These are phyloP conservation scores for Phytophthora hybrid DNA, from an alignment of 352 stramenopile species.

Conservation along the genomic window DNA sequence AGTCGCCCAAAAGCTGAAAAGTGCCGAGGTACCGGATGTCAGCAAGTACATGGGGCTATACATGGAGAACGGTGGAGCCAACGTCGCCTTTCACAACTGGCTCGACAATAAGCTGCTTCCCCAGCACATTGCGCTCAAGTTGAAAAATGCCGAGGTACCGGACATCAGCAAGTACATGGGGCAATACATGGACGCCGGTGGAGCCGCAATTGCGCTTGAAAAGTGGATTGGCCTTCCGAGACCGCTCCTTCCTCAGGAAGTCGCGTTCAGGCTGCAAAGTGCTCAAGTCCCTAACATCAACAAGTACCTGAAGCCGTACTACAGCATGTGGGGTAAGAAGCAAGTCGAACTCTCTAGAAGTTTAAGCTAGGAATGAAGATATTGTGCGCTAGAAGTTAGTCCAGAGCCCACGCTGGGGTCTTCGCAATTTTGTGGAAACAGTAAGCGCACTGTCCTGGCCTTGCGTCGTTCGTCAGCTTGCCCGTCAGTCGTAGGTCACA, in stretches of 20 bases:
- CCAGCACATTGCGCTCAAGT: neutral
- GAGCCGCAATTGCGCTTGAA: neutral
- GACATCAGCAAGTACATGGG: neutral
- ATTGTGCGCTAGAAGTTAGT: neutral
- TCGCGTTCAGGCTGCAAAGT: neutral
- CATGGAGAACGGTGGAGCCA: neutral
- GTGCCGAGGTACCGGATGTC: constrained; percentile 9
- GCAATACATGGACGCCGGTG: neutral
- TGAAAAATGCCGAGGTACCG: neutral
- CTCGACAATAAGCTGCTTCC: neutral
- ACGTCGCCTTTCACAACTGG: neutral
- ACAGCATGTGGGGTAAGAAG: neutral
- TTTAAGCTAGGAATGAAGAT: constrained; percentile 5
- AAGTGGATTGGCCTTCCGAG: neutral
- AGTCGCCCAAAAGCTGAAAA: constrained; percentile 9
- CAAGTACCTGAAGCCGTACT: neutral
- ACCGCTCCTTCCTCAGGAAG: neutral
- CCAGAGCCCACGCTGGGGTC: neutral
- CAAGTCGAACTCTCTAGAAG: constrained; percentile 7
- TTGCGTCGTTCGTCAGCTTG: too few relatives aligned
- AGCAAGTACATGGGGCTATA: neutral
- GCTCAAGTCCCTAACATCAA: neutral
- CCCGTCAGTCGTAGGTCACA: too few relatives aligned
- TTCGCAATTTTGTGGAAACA: too few relatives aligned
- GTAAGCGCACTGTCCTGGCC: too few relatives aligned